phyloP scores from a whole-genome alignment of 257 asterid genomes.

The Catharanthus roseus region DNA sequence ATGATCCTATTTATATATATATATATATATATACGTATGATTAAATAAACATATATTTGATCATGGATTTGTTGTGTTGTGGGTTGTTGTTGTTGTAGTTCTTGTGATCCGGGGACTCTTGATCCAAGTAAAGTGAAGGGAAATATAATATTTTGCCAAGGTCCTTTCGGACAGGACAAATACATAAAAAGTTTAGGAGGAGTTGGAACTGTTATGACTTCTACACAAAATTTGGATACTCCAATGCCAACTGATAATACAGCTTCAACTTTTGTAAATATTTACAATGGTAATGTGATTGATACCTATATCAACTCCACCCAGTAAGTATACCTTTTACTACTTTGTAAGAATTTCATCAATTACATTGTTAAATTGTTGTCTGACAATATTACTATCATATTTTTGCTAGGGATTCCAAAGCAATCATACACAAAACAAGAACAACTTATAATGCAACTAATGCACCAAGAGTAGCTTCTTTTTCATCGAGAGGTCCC shows the following conservation, averaged over 20 bases:
- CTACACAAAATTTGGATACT: slow-evolving; percentile 16
- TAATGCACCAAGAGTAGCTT: slow-evolving; percentile 49
- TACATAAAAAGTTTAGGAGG: slow-evolving; percentile 36
- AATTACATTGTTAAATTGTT: not conserved
- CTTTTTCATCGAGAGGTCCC: slow-evolving; percentile 87
- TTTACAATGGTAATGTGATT: slow-evolving; percentile 32
- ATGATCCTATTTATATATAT: no score
- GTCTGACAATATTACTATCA: not conserved
- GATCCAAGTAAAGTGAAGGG: slow-evolving; percentile 47
- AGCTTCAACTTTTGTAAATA: slow-evolving; percentile 32
- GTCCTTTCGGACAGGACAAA: slow-evolving; percentile 21
- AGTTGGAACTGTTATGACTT: slow-evolving; percentile 42
- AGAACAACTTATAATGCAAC: slow-evolving; percentile 14
- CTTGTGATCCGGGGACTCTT: slow-evolving; percentile 40
- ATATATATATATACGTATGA: no score
- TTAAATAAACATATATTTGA: not conserved
- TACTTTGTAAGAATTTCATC: no score
- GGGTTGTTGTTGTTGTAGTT: slow-evolving; percentile 37
- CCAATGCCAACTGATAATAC: slow-evolving; percentile 19
- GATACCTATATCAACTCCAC: slow-evolving; percentile 57
- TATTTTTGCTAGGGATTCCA: slow-evolving; percentile 41
- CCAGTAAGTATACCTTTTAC: slow-evolving; percentile 25
- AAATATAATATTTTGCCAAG: slow-evolving; percentile 52
- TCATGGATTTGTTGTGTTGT: not conserved
- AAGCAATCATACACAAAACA: slow-evolving; percentile 49